Percentiles rank a stretch among this genome's conserved stretches.
These are phyloP conservation scores for Auricularia sp. DNA, from an alignment of 768 basidiomycete species.

Conservation along the genomic window DNA sequence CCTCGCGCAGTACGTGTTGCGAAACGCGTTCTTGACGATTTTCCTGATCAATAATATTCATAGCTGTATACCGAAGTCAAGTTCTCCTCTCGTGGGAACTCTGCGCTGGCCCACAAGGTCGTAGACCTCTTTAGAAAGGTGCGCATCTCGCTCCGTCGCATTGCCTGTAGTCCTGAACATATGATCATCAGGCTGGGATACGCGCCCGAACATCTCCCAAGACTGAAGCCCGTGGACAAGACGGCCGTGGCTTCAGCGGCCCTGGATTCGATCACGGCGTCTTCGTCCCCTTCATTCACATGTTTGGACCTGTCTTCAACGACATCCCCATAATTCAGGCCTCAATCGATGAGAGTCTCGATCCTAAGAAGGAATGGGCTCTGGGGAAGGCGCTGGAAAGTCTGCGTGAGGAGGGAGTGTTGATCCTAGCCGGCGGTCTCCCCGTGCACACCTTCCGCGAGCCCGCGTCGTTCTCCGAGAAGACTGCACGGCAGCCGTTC, in stretches of 20 bases:
- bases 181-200: slow-evolving; percentile 36
- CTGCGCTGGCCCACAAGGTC: slow-evolving; percentile 43
- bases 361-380: slow-evolving; percentile 52
- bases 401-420: slow-evolving; percentile 36
- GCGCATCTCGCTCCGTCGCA: slow-evolving; percentile 2
- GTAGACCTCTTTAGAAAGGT: slow-evolving; percentile 52
- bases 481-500: slow-evolving; percentile 36
- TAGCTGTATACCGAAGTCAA: slow-evolving; percentile 46
- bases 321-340: slow-evolving; percentile 63
- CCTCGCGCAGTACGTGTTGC: slow-evolving; percentile 18
- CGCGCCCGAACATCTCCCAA: slow-evolving; percentile 38
- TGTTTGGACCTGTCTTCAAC: slow-evolving; percentile 60
- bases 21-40: background rate
- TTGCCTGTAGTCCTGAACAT: background rate
- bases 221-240: slow-evolving; percentile 47
- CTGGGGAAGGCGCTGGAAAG: slow-evolving; percentile 50
- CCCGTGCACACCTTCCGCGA: slow-evolving; percentile 59
- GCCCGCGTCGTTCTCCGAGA: slow-evolving; percentile 36
- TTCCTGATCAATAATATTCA: background rate
- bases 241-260: slow-evolving; percentile 54
- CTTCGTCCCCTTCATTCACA: slow-evolving; percentile 66
- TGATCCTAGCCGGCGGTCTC: slow-evolving; percentile 58
- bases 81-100: slow-evolving; percentile 60
- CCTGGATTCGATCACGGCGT: slow-evolving; percentile 72
- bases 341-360: slow-evolving; percentile 51